These are phyloP conservation scores for Xanthoconium stramineum DNA, from an alignment of 768 basidiomycete genomes.

Conservation along the genomic window DNA sequence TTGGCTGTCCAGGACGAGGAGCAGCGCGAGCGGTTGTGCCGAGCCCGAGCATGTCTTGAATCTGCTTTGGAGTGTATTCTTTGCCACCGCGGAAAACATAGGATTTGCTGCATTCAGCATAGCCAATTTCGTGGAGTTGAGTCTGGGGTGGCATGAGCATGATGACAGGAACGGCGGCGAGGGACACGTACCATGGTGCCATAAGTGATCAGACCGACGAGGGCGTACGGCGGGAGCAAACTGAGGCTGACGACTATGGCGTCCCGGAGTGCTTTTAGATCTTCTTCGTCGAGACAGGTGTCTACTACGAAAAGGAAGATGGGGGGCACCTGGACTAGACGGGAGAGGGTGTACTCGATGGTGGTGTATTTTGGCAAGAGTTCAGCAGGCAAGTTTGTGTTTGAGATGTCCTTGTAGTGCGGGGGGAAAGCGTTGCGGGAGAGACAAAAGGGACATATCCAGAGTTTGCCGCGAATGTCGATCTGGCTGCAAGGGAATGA, in stretches of 20 bases:
- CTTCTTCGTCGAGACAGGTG: slow-evolving; percentile 93
- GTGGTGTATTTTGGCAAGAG: slow-evolving; percentile 98
- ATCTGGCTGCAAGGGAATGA: slow-evolving; percentile 68
- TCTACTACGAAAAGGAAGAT: slow-evolving; percentile 97
- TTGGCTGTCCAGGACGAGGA: slow-evolving; percentile 80
- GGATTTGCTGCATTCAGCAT: slow-evolving; percentile 93
- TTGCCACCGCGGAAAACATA: slow-evolving; percentile 99
- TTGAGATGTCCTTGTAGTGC: slow-evolving; percentile 98
- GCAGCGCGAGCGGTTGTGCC: slow-evolving; percentile 76
- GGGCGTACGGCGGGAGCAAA: slow-evolving; percentile 87
- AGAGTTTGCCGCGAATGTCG: slow-evolving; percentile 96
- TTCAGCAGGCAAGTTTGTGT: slow-evolving; percentile 94
- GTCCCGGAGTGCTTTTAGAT: slow-evolving; percentile 92
- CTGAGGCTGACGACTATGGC: slow-evolving; percentile 93
- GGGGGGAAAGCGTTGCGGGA: slow-evolving; percentile 96
- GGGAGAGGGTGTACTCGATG: slow-evolving; percentile 97
- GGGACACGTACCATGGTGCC: slow-evolving; percentile 83
- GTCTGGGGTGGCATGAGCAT: slow-evolving; percentile 48
- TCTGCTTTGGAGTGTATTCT: slow-evolving; percentile 94
- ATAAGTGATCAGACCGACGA: slow-evolving; percentile 93
- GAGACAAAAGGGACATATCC: slow-evolving; percentile 99
- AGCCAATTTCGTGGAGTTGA: slow-evolving; percentile 98
- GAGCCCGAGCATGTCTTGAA: slow-evolving; percentile 93
- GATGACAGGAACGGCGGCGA: not conserved
- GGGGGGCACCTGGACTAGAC: slow-evolving; percentile 89